Evolutionary conservation across 2,329 filamentous ascomycete genomes (phyloP).

Genomic region (Plenodomus tracheiphilus): DNA sequence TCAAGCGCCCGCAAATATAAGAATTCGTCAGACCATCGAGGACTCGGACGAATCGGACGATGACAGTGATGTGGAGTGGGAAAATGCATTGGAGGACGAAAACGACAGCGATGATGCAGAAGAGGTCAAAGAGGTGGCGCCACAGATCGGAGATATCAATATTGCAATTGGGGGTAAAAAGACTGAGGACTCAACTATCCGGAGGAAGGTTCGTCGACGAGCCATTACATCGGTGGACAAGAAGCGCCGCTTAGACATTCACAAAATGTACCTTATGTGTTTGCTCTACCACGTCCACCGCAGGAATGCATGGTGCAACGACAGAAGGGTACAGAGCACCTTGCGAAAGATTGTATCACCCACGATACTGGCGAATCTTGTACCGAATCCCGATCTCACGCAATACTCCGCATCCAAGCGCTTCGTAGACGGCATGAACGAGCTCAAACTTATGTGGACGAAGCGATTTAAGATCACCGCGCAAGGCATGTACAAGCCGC

Average conservation of each 20-base stretch:
- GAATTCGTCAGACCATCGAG: slow-evolving; percentile 45
- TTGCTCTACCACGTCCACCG: slow-evolving; percentile 75
- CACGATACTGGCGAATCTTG: slow-evolving; percentile 68
- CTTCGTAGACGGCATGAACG: slow-evolving; percentile 76
- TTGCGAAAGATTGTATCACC: slow-evolving; percentile 61
- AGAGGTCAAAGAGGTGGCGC: slow-evolving; percentile 23
- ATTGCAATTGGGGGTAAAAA: slow-evolving; percentile 46
- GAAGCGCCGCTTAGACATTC: slow-evolving; percentile 70
- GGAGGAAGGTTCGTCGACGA: slow-evolving; percentile 50
- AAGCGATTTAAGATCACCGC: slow-evolving; percentile 71
- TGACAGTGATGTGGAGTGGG: slow-evolving; percentile 62
- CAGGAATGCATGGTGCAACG: slow-evolving; percentile 90
- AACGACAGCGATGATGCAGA: slow-evolving; percentile 33
- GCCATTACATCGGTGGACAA: slow-evolving; percentile 61
- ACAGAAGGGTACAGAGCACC: slow-evolving; percentile 64
- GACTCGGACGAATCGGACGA: slow-evolving; percentile 60
- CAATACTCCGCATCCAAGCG: slow-evolving; percentile 78
- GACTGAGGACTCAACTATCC: slow-evolving; percentile 35
- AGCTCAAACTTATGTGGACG: slow-evolving; percentile 68
- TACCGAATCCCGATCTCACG: slow-evolving; percentile 66
- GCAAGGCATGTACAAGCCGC: slow-evolving; percentile 43
- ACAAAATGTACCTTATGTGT: slow-evolving; percentile 84
- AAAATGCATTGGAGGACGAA: slow-evolving; percentile 51
- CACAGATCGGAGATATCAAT: slow-evolving; percentile 45
- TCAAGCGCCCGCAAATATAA: slow-evolving; percentile 15